Evolutionary conservation across 306 rosid genomes (phyloP).

Genomic region (Sechiopsis laciniata): DNA sequence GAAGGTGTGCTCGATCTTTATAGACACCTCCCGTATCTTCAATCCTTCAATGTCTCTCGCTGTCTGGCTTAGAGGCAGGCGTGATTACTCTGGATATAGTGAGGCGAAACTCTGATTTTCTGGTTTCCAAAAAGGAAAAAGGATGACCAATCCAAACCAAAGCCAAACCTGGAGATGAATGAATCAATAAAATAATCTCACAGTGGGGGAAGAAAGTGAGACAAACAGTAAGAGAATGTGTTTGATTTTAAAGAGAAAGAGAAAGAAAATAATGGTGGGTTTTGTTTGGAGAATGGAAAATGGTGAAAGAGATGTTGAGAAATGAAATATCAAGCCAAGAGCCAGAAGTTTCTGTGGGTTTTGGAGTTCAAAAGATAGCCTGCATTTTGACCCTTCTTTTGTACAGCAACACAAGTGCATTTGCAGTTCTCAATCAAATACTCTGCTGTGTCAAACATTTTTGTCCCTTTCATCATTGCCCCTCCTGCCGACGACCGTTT

Average conservation of each 20-base stretch:
- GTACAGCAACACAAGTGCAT: conserved; percentile 75
- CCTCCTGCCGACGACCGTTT: conserved; percentile 26
- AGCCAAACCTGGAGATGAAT: neutral
- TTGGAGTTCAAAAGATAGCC: conserved; percentile 76
- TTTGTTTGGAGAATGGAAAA: conserved; percentile 13
- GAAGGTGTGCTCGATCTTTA: no score
- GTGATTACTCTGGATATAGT: no score
- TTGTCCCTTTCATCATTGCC: no score
- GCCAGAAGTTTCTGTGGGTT: conserved; percentile 87
- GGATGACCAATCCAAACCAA: neutral
- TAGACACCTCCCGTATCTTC: no score
- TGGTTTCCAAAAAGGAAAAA: neutral
- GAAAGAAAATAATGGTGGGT: neutral
- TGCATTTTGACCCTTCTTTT: conserved; percentile 69
- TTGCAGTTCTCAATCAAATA: conserved; percentile 67
- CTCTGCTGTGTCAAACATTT: conserved; percentile 28
- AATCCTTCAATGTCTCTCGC: no score
- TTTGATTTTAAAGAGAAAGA: neutral
- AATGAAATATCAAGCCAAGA: conserved; percentile 41
- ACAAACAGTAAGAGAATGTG: neutral
- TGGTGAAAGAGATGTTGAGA: neutral
- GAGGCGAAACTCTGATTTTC: no score
- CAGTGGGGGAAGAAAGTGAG: neutral
- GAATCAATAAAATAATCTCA: conserved; percentile 11
- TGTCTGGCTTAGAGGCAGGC: no score